phyloP scores from a whole-genome alignment of 768 basidiomycete genomes.

The Auricularia sp. region DNA sequence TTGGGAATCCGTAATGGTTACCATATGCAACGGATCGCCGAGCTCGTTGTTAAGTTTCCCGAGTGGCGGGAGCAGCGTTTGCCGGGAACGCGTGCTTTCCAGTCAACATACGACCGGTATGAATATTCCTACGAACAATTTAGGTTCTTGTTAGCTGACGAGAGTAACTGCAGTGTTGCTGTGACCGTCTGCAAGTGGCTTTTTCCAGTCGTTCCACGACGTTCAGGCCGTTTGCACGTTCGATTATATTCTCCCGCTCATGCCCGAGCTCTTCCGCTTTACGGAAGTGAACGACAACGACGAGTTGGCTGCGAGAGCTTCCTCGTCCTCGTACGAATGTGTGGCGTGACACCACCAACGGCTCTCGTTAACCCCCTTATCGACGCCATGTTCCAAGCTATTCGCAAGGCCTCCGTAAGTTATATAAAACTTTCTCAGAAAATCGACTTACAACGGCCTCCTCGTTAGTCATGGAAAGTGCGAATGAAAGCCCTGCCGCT shows the following conservation, averaged over 20 bases:
- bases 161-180: constrained; percentile 35
- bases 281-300: constrained; percentile 72
- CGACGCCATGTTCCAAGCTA: constrained; percentile 62
- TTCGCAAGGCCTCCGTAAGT: constrained; percentile 63
- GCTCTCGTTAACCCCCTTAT: constrained; percentile 59
- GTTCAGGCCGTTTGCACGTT: constrained; percentile 66
- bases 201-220: constrained; percentile 62
- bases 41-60: constrained; percentile 54
- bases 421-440: constrained; percentile 1
- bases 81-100: constrained; percentile 68
- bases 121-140: constrained; percentile 10
- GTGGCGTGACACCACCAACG: constrained; percentile 70
- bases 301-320: constrained; percentile 55
- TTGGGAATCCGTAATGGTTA: constrained; percentile 62
- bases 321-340: constrained; percentile 72
- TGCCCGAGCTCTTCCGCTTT: constrained; percentile 72
- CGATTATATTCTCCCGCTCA: constrained; percentile 71
- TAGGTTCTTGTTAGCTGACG: neutral
- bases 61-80: constrained; percentile 60
- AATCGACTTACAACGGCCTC: constrained; percentile 4
- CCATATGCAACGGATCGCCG: constrained; percentile 45
- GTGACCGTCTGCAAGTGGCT: constrained; percentile 69
- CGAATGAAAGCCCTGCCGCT: constrained; percentile 78
- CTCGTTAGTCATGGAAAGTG: constrained; percentile 69
- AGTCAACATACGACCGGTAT: constrained; percentile 76